Evolutionary conservation across 345 rosid species (phyloP).

Genomic region (Fremontodendron californicum): DNA sequence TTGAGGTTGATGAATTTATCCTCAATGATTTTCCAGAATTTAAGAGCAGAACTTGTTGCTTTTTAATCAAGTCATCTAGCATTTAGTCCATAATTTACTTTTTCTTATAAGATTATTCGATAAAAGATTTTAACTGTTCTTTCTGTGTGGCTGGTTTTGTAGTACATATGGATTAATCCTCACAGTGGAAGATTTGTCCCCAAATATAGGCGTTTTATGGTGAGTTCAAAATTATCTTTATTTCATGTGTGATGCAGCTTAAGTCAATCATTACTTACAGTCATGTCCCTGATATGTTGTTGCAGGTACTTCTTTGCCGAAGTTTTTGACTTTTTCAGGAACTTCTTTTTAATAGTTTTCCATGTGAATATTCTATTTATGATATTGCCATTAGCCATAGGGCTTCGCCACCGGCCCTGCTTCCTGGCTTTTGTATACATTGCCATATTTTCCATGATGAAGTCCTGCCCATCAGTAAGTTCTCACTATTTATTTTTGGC

Average conservation of each 20-base stretch:
- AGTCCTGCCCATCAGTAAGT: conserved; percentile 94
- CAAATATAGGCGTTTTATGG: conserved; percentile 92
- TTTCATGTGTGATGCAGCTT: not conserved
- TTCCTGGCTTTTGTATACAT: conserved; percentile 84
- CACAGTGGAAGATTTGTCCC: conserved; percentile 86
- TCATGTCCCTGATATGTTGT: conserved; percentile 9
- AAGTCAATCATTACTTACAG: not conserved
- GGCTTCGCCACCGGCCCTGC: conserved; percentile 84
- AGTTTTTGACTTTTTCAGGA: conserved; percentile 85
- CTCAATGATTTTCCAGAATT: not conserved
- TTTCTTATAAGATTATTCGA: not conserved
- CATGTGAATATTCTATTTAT: conserved; percentile 73
- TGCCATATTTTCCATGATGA: conserved; percentile 77
- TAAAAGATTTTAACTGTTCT: conserved; percentile 3
- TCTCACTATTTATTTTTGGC: not conserved
- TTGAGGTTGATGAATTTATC: not conserved
- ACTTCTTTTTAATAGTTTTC: conserved; percentile 87
- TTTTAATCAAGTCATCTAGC: not conserved
- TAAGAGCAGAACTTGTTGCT: not conserved
- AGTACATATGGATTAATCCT: conserved; percentile 96
- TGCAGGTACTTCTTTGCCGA: conserved; percentile 98
- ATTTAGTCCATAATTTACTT: not conserved
- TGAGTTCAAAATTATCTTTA: conserved; percentile 30
- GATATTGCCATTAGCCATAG: conserved; percentile 81
- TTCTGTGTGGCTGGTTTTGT: conserved; percentile 25